Evolutionary conservation across 2,329 filamentous ascomycete species (phyloP), one percentile per base, ranked within the genome.

Genomic region (Xylariaceae sp.): DNA sequence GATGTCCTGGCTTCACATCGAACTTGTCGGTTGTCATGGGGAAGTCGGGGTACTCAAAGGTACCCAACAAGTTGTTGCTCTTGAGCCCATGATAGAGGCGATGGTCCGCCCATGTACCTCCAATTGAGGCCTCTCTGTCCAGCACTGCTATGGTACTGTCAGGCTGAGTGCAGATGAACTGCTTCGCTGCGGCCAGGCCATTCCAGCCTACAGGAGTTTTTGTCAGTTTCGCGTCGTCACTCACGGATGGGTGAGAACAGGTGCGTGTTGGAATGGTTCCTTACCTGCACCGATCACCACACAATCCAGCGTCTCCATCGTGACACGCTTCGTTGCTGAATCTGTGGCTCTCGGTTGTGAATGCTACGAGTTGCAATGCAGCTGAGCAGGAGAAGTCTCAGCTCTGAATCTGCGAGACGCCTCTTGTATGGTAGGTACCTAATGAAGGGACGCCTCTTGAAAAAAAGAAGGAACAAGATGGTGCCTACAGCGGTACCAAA

Each of bases 51-150:
- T 52, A 53, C n/a, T 57, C 55, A 22, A 47, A 57, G 11, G 52
- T 47, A 28, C 52, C 55, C 28, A 50, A 48, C n/a, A 48, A 13
- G 41, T 57, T 57, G 47, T 55, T 57, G 31, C 48, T 57, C 49
- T 48, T 55, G 3, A 55, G 42, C 16, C 52, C 52, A 5, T 42
- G n/a, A 31, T 57, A 53, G 6, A 57, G 44, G n/a, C 55, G 49
- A 18, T 57, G 49, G 16, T 36, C n/a, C 19, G 55, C 49, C 55
- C 52, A 57, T 11, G 49, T 53, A 3, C 55, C 55, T 9, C 55
- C 55, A 22, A 57, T 46, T 1, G 52, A 57, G 12, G 18, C 18
- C 12, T 39, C 44, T 22, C 50, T 41, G 12, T 57, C 52, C 5
- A 57, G 18, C 28, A 57, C 47, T 16, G 34, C 34, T 16, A 38